Conservation (phyloP, 208 protist genomes). For the Crithidia sp. region DNA sequence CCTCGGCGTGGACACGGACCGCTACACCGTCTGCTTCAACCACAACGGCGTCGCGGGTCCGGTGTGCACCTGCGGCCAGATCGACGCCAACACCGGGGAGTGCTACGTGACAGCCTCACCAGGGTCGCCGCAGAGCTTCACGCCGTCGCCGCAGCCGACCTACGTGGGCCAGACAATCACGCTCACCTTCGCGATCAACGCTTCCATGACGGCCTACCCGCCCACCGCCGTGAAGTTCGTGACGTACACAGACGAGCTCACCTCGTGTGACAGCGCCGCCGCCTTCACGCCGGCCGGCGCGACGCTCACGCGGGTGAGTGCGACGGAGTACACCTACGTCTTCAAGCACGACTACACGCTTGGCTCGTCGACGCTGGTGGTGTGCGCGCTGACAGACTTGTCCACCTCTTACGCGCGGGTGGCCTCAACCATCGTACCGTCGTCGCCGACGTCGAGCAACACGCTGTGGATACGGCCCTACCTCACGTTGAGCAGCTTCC, state of each 20-base stretch:
- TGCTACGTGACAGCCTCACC: constrained; percentile 69
- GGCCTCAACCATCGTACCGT: constrained; percentile 25
- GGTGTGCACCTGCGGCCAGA: constrained; percentile 87
- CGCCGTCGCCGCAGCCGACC: constrained; percentile 51
- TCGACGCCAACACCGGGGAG: constrained; percentile 62
- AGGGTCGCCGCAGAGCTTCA: constrained; percentile 61
- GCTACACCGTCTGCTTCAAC: constrained; percentile 86
- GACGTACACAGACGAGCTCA: constrained; percentile 52
- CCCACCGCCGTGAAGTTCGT: constrained; percentile 80
- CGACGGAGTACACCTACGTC: constrained; percentile 52
- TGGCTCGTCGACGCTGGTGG: constrained; percentile 56
- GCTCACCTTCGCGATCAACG: constrained; percentile 42
- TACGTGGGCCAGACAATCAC: constrained; percentile 89
- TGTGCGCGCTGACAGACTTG: constrained; percentile 70
- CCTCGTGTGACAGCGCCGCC: constrained; percentile 49
- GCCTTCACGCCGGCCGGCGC: constrained; percentile 52
- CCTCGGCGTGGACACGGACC: constrained; percentile 38
- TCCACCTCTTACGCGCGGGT: constrained; percentile 49
- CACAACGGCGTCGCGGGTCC: constrained; percentile 53
- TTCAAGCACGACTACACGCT: constrained; percentile 85
- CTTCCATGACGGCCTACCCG: constrained; percentile 52
- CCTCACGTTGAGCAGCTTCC: constrained; percentile 66
- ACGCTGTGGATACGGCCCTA: constrained; percentile 79
- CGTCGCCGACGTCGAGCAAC: constrained; percentile 39
- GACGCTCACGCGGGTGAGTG: constrained; percentile 37